phyloP scores from a whole-genome alignment of 495 filamentous ascomycete genomes.

The Bacidia rubella region DNA sequence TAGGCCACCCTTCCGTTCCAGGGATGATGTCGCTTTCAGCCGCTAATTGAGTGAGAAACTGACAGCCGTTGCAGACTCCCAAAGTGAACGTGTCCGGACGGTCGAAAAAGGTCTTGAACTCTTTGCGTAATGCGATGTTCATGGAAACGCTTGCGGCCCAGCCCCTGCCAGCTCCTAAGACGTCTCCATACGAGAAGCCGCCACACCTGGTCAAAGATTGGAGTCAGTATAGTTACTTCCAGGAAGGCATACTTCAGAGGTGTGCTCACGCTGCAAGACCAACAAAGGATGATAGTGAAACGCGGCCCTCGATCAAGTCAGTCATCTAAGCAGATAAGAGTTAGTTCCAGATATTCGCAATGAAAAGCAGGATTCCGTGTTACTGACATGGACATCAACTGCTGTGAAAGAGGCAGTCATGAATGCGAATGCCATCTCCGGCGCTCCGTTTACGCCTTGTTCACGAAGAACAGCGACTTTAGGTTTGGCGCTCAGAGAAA shows the following conservation, averaged over 20 bases:
- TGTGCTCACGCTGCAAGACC: constrained; percentile 91
- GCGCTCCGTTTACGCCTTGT: constrained; percentile 87
- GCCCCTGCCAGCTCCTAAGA: constrained; percentile 84
- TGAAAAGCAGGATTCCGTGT: too few species aligned
- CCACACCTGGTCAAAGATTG: not conserved
- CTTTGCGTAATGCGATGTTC: constrained; percentile 57
- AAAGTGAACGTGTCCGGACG: constrained; percentile 82
- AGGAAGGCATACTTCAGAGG: constrained; percentile 94
- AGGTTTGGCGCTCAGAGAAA: constrained; percentile 59
- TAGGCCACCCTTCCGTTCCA: constrained; percentile 73
- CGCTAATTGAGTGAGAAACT: constrained; percentile 74
- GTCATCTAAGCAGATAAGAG: too few species aligned
- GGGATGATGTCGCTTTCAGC: constrained; percentile 55
- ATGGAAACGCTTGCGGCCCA: constrained; percentile 94
- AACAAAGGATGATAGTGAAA: constrained; percentile 61
- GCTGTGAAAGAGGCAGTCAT: constrained; percentile 77
- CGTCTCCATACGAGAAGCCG: constrained; percentile 94
- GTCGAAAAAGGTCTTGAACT: constrained; percentile 79
- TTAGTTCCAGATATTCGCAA: too few species aligned
- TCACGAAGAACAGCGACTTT: constrained; percentile 89
- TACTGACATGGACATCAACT: constrained; percentile 93
- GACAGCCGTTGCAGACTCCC: constrained; percentile 95
- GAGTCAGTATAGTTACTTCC: not conserved
- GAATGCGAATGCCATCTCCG: constrained; percentile 97
- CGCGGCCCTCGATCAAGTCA: constrained; percentile 37